Evolutionary conservation across 805 yeast genomes (phyloP).

Genomic region (Wickerhamomyces silvicola): DNA sequence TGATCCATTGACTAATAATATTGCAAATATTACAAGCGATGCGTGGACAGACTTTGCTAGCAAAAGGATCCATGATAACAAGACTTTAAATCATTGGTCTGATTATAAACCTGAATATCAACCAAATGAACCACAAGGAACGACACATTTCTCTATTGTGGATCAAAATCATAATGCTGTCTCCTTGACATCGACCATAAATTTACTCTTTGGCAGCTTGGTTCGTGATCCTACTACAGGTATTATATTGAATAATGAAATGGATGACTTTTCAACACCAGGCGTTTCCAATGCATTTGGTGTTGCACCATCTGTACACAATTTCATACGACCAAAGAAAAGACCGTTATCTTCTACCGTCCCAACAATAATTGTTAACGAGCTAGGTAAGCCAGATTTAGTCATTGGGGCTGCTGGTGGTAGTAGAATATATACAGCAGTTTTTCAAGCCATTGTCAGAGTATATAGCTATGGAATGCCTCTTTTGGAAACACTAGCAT

Average conservation of each 20-base stretch:
- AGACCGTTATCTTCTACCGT: conserved; percentile 82
- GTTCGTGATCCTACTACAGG: conserved; percentile 83
- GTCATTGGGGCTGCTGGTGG: conserved; percentile 95
- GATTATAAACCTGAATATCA: conserved; percentile 78
- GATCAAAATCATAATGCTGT: conserved; percentile 76
- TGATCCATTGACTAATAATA: conserved; percentile 41
- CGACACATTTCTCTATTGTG: conserved; percentile 78
- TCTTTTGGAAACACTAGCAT: conserved; percentile 63
- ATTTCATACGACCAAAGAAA: conserved; percentile 66
- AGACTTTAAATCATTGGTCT: conserved; percentile 58
- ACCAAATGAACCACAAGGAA: conserved; percentile 78
- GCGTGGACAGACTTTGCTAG: conserved; percentile 52
- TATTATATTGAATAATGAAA: conserved; percentile 75
- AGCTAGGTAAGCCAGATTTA: conserved; percentile 46
- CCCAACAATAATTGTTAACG: conserved; percentile 60
- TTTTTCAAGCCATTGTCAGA: conserved; percentile 74
- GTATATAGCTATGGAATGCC: conserved; percentile 51
- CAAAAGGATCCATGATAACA: conserved; percentile 43
- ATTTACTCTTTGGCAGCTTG: conserved; percentile 74
- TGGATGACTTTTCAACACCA: conserved; percentile 90
- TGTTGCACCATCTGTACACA: conserved; percentile 73
- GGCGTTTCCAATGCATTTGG: conserved; percentile 67
- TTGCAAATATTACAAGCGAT: conserved; percentile 38
- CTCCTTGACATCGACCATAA: conserved; percentile 82
- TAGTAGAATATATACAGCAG: conserved; percentile 73